Evolutionary conservation across 306 rosid genomes (phyloP), one percentile per base, ranked within the genome.

Genomic region (Corylus americana): DNA sequence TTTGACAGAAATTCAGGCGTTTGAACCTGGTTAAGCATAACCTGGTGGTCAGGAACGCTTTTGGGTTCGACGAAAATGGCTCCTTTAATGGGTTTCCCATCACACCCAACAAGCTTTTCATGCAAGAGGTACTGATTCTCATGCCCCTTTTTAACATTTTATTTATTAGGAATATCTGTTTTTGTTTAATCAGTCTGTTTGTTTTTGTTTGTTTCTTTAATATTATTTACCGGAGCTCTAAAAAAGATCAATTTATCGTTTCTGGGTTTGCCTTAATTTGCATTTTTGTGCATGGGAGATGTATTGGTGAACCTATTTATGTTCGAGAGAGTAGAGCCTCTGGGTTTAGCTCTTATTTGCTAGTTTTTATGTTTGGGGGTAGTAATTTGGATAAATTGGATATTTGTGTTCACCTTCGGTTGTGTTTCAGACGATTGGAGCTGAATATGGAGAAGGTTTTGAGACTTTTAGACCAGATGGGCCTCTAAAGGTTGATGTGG

Each of bases 391-490:
- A n/a, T 55, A 27, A 35, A 37, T 20, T 63, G n/a, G 8, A 11
- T 51, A 49, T 49, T 51, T 48, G 48, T 44, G 59, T 13, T 37
- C 13, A 25, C 20, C 72, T 44, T 22, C 51, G 77, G 79, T 74
- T 81, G 73, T 73, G 63, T 88, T 63, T 11, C 86, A 96, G 99
- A 94, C 93, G 55, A 96, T 96, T 83, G 99, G 99, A 81, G 99
- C 99, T 80, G 99, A 96, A 86, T 96, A 96, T 84, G 99, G 99
- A 77, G 99, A 96, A 86, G 99, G 96, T 61, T 96, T 96, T 84
- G 99, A 93, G 79, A 91, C 98, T 83, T 96, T 96, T 81, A 88
- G 99, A 84, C 82, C 89, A 7, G 99, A 96, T 83, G 98, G 99
- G 68, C 99, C 91, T 29, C 76, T 96, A 42, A 91, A 96, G 87